phyloP scores from a whole-genome alignment of 139 green algal species.

The Tetratostichococcus sp. region DNA sequence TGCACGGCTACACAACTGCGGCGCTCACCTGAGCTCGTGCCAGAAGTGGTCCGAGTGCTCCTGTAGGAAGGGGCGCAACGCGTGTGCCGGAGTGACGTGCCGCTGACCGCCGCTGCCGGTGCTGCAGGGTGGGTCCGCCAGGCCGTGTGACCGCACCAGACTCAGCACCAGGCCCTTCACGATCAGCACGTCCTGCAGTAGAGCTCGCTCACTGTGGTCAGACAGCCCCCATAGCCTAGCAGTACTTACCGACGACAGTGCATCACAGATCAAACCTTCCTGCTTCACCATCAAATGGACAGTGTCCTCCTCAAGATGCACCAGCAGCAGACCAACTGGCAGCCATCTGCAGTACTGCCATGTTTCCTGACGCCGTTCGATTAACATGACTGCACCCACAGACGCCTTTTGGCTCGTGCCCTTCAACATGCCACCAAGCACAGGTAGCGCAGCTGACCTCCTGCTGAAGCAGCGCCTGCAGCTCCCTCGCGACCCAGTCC shows the following conservation, averaged over 20 bases:
- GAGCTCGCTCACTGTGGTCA: not conserved
- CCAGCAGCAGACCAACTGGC: too few species aligned
- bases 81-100: not conserved
- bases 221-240: too few species aligned
- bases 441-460: too few species aligned
- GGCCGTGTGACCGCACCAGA: conserved; percentile 19
- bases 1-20: not conserved
- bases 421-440: too few species aligned
- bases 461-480: conserved; percentile 25
- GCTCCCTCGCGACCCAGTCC: conserved; percentile 32
- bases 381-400: too few species aligned
- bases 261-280: too few species aligned
- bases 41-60: conserved; percentile 19
- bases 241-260: too few species aligned
- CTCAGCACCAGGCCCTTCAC: conserved; percentile 26
- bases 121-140: not conserved
- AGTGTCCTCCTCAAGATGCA: too few species aligned
- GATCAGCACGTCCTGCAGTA: conserved; percentile 16
- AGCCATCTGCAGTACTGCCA: too few species aligned
- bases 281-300: too few species aligned
- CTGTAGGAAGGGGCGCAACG: conserved; percentile 25
- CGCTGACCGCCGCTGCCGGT: not conserved
- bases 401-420: too few species aligned
- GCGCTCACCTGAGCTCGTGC: conserved; percentile 30
- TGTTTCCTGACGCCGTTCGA: too few species aligned